These are phyloP conservation scores for Psilocybe cyanescens DNA, from an alignment of 768 basidiomycete species.

Conservation along the genomic window DNA sequence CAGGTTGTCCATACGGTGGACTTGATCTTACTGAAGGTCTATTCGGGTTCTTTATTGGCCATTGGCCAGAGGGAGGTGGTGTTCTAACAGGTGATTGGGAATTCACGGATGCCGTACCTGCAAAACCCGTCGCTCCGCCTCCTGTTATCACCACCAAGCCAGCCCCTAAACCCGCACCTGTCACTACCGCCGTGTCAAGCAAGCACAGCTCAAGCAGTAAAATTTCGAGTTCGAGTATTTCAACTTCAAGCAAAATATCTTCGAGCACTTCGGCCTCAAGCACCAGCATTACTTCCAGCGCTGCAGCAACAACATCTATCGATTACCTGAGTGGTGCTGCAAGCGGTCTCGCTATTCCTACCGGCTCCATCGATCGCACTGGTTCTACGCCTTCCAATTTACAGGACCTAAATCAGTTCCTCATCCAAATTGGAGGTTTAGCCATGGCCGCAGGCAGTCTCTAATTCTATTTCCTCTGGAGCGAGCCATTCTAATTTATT, in stretches of 20 bases:
- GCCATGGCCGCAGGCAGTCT: constrained; percentile 28
- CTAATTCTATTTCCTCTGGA: background rate
- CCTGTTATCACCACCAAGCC: constrained; percentile 2
- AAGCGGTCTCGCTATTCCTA: constrained; percentile 33
- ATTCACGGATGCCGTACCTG: constrained; percentile 39
- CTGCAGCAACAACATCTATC: constrained; percentile 22
- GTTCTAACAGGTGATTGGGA: constrained; percentile 67
- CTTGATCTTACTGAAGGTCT: constrained; percentile 72
- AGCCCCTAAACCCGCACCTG: background rate
- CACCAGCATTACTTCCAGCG: constrained; percentile 25
- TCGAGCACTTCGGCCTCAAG: constrained; percentile 28
- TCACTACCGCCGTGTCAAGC: constrained; percentile 6
- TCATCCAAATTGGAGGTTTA: constrained; percentile 40
- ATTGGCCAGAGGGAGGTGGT: constrained; percentile 39
- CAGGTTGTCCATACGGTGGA: constrained; percentile 64
- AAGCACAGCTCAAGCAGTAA: constrained; percentile 11
- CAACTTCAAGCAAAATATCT: constrained; percentile 10
- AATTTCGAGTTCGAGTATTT: constrained; percentile 27
- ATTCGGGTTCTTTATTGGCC: constrained; percentile 60
- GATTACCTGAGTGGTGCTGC: constrained; percentile 27
- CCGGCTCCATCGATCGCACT: constrained; percentile 27
- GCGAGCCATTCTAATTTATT: too few species aligned
- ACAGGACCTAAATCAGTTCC: constrained; percentile 31
- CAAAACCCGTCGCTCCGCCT: background rate
- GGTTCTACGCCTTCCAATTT: constrained; percentile 19